Evolutionary conservation across 805 yeast species (phyloP), one percentile per base, ranked within the genome.

Genomic region (Saturnispora ahearnii): DNA sequence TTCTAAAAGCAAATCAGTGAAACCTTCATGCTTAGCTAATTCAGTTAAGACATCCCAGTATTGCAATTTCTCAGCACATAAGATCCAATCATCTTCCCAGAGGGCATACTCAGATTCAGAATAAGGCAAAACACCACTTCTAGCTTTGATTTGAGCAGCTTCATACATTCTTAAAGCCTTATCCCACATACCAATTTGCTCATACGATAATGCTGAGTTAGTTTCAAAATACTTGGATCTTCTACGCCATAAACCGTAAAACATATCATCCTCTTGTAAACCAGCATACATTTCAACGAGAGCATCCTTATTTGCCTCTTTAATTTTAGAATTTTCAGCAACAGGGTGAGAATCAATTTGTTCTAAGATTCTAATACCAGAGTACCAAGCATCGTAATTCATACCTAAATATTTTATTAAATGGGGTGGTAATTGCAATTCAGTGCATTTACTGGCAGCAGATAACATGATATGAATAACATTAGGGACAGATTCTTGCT

Each of bases 31-130:
- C 59, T 91, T 89, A 2, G 99, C 97, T 30, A 95, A 73, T 60
- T 93, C 99, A 0, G 99, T 91, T 52, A 93, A 72, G 44, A 93
- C 84, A 62, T 93, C 99, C 99, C 99, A 93, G 56, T 93, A 97
- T 62, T 93, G 99, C 38, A 93, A 71, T 64, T 91, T 91, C 62
- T 93, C 97, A 3, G 99, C 96, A 71, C 99, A 90, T 36, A 87
- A 69, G 50, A 93, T 89, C 99, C 99, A 93, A 60, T 90, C 95
- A 62, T 93, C 99, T 68, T 95, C 99, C 99, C 99, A 93, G 32
- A 93, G 72, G 0, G 93, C 82, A 59, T 93, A 93, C 62, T 93
- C 99, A 1, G 95, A 79, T 61, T 93, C 97, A 28, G 96, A 88
- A 62, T 87, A 93, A 0, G 99, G 99, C 37, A 93, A 69, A 3